phyloP scores from a whole-genome alignment of 257 asterid genomes.

The Solanum pimpinellifolium region DNA sequence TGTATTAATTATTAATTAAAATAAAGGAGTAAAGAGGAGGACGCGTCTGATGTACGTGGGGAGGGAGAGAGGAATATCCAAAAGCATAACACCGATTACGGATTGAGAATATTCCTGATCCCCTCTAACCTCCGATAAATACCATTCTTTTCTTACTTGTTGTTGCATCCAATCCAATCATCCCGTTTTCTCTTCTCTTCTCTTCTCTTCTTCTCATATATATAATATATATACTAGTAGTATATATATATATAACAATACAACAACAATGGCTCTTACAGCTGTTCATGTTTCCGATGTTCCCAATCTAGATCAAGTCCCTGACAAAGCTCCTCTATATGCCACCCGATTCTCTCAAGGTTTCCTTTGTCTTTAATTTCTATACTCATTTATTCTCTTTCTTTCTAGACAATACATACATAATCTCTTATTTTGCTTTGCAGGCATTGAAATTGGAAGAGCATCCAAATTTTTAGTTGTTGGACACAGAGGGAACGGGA shows the following conservation, averaged over 20 bases:
- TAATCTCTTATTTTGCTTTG: not conserved
- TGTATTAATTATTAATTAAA: no score
- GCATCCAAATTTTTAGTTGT: conserved; percentile 54
- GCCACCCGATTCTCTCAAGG: conserved; percentile 46
- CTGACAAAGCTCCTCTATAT: conserved; percentile 34
- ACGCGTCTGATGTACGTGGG: not conserved
- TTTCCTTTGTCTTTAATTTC: not conserved
- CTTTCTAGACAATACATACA: not conserved
- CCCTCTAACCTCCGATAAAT: not conserved
- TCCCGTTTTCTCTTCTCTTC: not conserved
- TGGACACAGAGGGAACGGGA: conserved; percentile 95
- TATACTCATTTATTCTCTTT: not conserved
- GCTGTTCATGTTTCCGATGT: conserved; percentile 88
- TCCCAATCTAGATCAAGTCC: conserved; percentile 72
- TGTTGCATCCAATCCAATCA: no score
- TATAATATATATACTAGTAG: no score
- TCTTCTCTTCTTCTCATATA: no score
- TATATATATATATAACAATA: not conserved
- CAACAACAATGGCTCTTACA: conserved; percentile 58
- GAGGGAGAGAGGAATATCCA: conserved; percentile 45
- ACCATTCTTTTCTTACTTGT: not conserved
- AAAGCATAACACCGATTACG: conserved; percentile 32
- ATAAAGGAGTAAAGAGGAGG: not conserved
- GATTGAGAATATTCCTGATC: conserved; percentile 43
- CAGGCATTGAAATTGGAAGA: conserved; percentile 38